Evolutionary conservation across 179 eudicot species (phyloP).

Genomic region (Silene vulgaris): DNA sequence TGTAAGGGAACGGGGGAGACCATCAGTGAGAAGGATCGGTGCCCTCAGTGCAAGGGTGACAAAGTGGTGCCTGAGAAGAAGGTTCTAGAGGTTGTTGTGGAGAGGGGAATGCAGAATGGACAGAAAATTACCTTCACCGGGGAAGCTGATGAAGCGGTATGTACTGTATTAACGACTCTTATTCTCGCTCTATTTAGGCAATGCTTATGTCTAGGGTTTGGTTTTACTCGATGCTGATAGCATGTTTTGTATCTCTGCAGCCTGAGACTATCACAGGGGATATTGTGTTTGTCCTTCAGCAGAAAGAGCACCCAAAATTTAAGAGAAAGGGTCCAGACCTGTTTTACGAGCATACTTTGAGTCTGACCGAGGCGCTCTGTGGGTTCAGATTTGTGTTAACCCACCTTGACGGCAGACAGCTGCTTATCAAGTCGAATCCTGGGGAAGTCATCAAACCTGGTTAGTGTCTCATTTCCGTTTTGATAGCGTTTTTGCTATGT

Average conservation of each 20-base stretch:
- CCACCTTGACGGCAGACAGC: conserved; percentile 43
- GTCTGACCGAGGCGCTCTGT: conserved; percentile 44
- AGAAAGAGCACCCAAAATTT: conserved; percentile 45
- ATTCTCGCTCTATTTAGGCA: background rate
- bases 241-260: conserved; percentile 22
- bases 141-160: conserved; percentile 61
- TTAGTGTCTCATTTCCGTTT: conserved; percentile 10
- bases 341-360: conserved; percentile 40
- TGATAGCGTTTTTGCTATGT: no score
- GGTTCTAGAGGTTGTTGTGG: conserved; percentile 55
- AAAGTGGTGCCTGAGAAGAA: conserved; percentile 58
- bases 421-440: conserved; percentile 44
- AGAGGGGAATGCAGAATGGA: conserved; percentile 58
- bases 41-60: conserved; percentile 57
- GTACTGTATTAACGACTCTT: no score
- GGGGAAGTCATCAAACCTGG: conserved; percentile 58
- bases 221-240: background rate
- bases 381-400: conserved; percentile 47
- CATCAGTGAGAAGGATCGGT: conserved; percentile 49
- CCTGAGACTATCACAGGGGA: conserved; percentile 49
- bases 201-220: background rate
- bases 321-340: conserved; percentile 53
- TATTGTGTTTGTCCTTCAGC: conserved; percentile 45
- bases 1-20: conserved; percentile 64
- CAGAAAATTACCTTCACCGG: conserved; percentile 62